Percentiles rank a stretch among this genome's conserved stretches.
phyloP scores from a whole-genome alignment of 192 early-diverging fungal genomes.

The Borealophlyctis nickersoniae region DNA sequence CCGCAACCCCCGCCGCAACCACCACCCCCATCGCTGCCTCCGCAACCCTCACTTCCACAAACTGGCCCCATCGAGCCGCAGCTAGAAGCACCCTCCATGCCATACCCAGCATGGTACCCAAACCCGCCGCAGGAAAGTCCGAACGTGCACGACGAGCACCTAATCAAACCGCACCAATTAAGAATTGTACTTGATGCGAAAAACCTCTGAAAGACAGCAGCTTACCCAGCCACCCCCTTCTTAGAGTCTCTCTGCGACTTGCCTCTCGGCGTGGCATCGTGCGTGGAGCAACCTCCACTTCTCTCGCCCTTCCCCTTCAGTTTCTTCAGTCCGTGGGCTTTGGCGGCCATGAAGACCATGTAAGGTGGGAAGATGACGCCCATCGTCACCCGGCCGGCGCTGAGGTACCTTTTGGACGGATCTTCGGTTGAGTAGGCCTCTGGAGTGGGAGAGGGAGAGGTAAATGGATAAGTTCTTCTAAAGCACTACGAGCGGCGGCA shows the following conservation, averaged over 20 bases:
- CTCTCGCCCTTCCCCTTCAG: neutral
- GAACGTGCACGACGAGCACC: neutral
- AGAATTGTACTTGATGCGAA: neutral
- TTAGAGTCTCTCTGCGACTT: neutral
- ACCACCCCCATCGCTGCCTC: slow-evolving; percentile 11
- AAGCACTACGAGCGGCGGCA: neutral
- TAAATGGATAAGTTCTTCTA: neutral
- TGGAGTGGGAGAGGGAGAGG: neutral
- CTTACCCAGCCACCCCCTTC: neutral
- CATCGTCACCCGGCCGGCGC: neutral
- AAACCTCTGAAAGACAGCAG: neutral
- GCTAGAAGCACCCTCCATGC: neutral
- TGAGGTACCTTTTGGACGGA: neutral
- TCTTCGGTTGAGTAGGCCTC: slow-evolving; percentile 33
- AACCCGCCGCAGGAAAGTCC: neutral
- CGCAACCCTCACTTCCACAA: slow-evolving; percentile 1
- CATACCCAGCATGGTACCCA: neutral
- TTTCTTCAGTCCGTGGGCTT: slow-evolving; percentile 7
- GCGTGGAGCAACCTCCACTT: slow-evolving; percentile 27
- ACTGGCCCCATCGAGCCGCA: neutral
- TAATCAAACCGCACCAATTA: slow-evolving; percentile 1
- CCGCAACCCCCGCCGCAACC: slow-evolving; percentile 6
- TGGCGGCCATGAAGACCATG: neutral
- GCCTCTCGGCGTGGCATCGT: slow-evolving; percentile 22
- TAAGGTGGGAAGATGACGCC: slow-evolving; percentile 23